Conservation (phyloP, 1,284 basidiomycete species). For the Ceratobasidium sp. region DNA sequence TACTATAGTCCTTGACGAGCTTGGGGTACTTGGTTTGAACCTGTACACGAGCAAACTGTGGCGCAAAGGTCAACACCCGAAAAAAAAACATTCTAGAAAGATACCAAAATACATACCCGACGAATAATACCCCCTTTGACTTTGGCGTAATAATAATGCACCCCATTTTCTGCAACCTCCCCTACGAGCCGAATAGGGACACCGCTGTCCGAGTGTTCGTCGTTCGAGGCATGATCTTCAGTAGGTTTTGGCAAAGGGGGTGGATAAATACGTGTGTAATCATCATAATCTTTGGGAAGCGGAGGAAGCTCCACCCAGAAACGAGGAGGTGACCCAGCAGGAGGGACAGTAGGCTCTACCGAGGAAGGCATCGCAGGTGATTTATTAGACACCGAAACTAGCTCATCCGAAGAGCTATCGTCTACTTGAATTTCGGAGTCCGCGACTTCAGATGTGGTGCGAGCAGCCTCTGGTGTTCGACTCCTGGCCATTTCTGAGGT, state of each 20-base stretch:
- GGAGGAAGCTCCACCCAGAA: conserved; percentile 32
- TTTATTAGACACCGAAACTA: conserved; percentile 30
- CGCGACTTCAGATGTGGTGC: conserved; percentile 1
- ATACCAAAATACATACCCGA: conserved; percentile 19
- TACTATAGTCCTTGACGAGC: conserved; percentile 27
- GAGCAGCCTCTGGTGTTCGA: background rate
- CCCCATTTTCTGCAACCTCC: conserved; percentile 16
- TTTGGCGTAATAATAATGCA: conserved; percentile 41
- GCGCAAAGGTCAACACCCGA: conserved; percentile 1
- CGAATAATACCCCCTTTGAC: conserved; percentile 33
- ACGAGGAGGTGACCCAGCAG: background rate
- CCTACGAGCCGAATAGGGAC: conserved; percentile 41
- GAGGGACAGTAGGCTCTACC: conserved; percentile 18
- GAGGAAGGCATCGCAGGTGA: conserved; percentile 26
- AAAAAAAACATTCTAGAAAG: background rate
- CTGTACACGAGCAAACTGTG: conserved; percentile 4
- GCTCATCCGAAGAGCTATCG: conserved; percentile 8
- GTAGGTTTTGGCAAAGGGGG: background rate
- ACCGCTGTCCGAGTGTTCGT: background rate
- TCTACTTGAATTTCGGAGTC: conserved; percentile 6
- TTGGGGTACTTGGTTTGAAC: background rate
- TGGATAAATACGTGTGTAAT: background rate
- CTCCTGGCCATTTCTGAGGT: conserved; percentile 22
- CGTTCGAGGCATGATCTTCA: background rate
- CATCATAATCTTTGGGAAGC: conserved; percentile 18